A percentile compares a stretch with the other conserved stretches of the same genome.
phyloP scores from a whole-genome alignment of 192 early-diverging fungal species.

The Rhizophagus prolifer region DNA sequence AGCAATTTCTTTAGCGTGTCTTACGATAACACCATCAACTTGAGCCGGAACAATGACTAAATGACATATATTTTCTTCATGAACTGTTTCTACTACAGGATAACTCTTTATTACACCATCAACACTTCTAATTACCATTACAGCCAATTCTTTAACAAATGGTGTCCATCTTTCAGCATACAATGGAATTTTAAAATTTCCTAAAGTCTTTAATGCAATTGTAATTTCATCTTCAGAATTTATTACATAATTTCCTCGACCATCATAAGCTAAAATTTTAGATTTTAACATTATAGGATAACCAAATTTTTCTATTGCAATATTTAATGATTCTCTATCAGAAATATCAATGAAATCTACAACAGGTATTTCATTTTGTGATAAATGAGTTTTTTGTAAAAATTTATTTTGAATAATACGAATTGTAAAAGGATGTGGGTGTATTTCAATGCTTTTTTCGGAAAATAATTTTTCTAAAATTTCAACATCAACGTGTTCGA shows the following conservation, averaged over 20 bases:
- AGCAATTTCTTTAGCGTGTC: conserved; percentile 77
- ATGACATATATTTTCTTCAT: conserved; percentile 96
- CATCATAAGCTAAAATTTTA: conserved; percentile 94
- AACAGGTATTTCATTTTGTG: conserved; percentile 65
- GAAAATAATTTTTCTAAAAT: conserved; percentile 62
- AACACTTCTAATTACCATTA: conserved; percentile 91
- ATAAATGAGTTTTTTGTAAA: conserved; percentile 81
- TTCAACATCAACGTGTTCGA: conserved; percentile 89
- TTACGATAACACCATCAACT: conserved; percentile 76
- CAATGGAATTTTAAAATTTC: conserved; percentile 60
- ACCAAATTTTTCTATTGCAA: conserved; percentile 68
- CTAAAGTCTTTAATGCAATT: conserved; percentile 59
- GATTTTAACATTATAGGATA: conserved; percentile 97
- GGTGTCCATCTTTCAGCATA: conserved; percentile 95
- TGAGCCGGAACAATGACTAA: conserved; percentile 96
- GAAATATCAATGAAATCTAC: conserved; percentile 65
- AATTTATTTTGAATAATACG: conserved; percentile 96
- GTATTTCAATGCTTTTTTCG: conserved; percentile 57
- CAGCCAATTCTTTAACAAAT: conserved; percentile 91
- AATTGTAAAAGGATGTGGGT: conserved; percentile 82
- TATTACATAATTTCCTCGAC: conserved; percentile 90
- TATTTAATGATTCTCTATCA: conserved; percentile 51
- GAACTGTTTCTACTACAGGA: conserved; percentile 95
- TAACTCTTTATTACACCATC: conserved; percentile 79
- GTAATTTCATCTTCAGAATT: conserved; percentile 67